phyloP scores from a whole-genome alignment of 352 stramenopile species.

The Globisporangium polare region DNA sequence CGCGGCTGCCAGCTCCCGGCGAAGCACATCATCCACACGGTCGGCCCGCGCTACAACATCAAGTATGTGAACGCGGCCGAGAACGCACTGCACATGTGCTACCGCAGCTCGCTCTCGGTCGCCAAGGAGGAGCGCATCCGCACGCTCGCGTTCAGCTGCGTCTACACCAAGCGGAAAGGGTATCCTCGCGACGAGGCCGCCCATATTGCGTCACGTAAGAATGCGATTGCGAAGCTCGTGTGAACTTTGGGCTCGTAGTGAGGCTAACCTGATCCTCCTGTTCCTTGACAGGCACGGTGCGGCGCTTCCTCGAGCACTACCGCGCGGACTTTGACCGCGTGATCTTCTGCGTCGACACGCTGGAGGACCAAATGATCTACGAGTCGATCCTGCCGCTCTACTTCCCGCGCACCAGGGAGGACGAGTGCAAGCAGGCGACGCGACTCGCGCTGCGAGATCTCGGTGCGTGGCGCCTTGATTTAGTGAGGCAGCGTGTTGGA shows the following conservation, averaged over 20 bases:
- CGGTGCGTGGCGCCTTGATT: constrained; percentile 13
- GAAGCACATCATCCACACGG: constrained; percentile 75
- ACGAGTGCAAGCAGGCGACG: constrained; percentile 26
- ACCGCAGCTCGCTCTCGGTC: constrained; percentile 54
- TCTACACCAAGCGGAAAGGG: constrained; percentile 70
- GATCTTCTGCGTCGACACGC: constrained; percentile 61
- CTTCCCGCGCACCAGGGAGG: constrained; percentile 47
- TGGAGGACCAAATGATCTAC: constrained; percentile 61
- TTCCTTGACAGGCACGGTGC: constrained; percentile 35
- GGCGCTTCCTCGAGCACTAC: constrained; percentile 80
- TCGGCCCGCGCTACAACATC: constrained; percentile 77
- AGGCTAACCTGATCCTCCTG: neutral
- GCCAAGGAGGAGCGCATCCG: constrained; percentile 64
- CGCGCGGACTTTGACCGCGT: constrained; percentile 48
- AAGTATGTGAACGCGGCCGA: constrained; percentile 78
- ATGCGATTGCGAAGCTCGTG: neutral
- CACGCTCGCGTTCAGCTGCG: constrained; percentile 65
- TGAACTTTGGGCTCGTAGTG: neutral
- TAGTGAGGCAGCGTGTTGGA: neutral
- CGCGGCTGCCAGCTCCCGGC: constrained; percentile 68
- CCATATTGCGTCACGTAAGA: constrained; percentile 52
- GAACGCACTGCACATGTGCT: constrained; percentile 80
- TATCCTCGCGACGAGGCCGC: constrained; percentile 79
- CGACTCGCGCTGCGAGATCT: constrained; percentile 32
- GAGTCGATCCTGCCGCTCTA: constrained; percentile 65